A percentile compares a stretch with the other conserved stretches of the same genome.
Evolutionary conservation across 805 yeast species (phyloP).

Genomic region (Lipomyces mesembrius): DNA sequence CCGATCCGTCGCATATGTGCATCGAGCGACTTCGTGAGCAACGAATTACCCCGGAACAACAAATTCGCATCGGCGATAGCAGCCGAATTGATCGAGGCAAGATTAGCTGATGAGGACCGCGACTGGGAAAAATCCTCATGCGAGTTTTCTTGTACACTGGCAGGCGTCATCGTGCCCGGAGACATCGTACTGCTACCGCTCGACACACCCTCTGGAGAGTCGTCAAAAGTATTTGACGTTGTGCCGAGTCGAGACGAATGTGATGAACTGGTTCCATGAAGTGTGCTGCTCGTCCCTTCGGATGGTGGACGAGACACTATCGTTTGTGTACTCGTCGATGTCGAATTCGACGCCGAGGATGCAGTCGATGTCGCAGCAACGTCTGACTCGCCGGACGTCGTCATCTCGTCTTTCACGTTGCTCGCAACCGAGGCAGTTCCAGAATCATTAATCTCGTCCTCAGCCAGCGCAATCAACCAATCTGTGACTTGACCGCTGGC

Average conservation of each 20-base stretch:
- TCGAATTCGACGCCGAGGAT: not conserved
- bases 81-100: slow-evolving; percentile 7
- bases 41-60: slow-evolving; percentile 81
- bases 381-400: not conserved
- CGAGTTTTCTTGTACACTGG: not conserved
- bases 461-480: slow-evolving; percentile 74
- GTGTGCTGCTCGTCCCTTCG: not conserved
- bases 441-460: slow-evolving; percentile 57
- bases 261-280: not conserved
- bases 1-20: slow-evolving; percentile 77
- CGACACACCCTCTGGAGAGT: not conserved
- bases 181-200: slow-evolving; percentile 21
- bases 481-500: slow-evolving; percentile 66
- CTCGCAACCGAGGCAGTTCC: slow-evolving; percentile 2
- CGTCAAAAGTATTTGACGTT: slow-evolving; percentile 1
- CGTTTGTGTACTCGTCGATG: not conserved
- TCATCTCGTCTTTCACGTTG: not conserved
- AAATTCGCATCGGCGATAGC: slow-evolving; percentile 52
- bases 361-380: not conserved
- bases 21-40: slow-evolving; percentile 82
- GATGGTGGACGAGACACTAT: not conserved
- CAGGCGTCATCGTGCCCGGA: slow-evolving; percentile 27
- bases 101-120: slow-evolving; percentile 4
- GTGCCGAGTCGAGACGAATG: not conserved
- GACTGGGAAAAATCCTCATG: not conserved